phyloP scores from a whole-genome alignment of 75 land plant genomes.

The Adiantum capillusveneris region DNA sequence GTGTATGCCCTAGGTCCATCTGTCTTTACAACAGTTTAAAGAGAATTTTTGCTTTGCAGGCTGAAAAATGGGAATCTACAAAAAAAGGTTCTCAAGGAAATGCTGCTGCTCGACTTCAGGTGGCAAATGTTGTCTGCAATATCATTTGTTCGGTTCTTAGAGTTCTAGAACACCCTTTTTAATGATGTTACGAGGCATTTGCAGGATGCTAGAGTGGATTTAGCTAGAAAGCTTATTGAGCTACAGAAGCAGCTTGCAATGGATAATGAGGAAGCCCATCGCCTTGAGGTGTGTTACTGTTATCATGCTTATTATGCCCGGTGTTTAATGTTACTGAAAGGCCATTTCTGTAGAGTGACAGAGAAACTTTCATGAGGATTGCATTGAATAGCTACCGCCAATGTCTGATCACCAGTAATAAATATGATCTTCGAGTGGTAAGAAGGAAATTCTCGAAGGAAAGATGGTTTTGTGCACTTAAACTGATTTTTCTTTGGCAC shows the following conservation, averaged over 20 bases:
- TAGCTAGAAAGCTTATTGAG: constrained; percentile 72
- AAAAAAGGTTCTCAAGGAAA: neutral
- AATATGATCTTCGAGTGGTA: constrained; percentile 96
- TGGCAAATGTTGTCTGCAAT: too few species aligned
- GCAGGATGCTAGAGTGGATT: constrained; percentile 79
- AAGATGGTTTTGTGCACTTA: too few species aligned
- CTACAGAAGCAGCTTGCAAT: constrained; percentile 79
- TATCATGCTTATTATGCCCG: too few species aligned
- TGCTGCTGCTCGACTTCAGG: neutral
- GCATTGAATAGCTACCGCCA: constrained; percentile 74
- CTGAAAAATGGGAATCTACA: neutral
- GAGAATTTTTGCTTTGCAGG: too few species aligned
- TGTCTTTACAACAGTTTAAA: too few species aligned
- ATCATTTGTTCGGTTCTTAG: too few species aligned
- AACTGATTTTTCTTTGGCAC: too few species aligned
- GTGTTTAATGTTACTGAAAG: too few species aligned
- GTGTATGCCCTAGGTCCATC: too few species aligned
- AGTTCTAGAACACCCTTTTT: too few species aligned
- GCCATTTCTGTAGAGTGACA: constrained; percentile 56
- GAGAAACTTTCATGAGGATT: constrained; percentile 56
- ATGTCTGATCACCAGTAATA: constrained; percentile 71
- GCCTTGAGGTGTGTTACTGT: constrained; percentile 47
- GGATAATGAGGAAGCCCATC: constrained; percentile 83
- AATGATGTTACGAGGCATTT: too few species aligned
- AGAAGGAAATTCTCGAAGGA: constrained; percentile 1